phyloP scores from a whole-genome alignment of 768 basidiomycete species.

The Mycena amicta region DNA sequence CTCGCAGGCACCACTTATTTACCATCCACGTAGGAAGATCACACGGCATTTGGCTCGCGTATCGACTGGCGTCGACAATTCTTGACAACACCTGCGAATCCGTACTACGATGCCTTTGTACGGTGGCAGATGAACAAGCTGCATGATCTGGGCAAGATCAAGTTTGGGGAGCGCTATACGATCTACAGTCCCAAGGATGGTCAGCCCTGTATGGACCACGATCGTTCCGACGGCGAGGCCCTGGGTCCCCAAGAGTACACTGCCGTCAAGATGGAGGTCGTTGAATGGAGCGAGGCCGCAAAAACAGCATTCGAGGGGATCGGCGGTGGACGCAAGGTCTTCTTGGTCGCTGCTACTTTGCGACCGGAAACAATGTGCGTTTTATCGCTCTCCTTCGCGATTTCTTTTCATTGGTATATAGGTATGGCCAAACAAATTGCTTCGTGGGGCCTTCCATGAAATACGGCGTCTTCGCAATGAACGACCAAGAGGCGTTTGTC shows the following conservation, averaged over 20 bases:
- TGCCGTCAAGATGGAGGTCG: slow-evolving; percentile 90
- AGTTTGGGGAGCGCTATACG: slow-evolving; percentile 97
- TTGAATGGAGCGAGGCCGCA: slow-evolving; percentile 77
- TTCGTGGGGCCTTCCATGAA: slow-evolving; percentile 90
- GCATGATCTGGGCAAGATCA: slow-evolving; percentile 85
- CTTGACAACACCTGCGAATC: slow-evolving; percentile 93
- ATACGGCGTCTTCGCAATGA: slow-evolving; percentile 90
- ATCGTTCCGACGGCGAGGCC: slow-evolving; percentile 92
- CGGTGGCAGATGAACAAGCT: slow-evolving; percentile 98
- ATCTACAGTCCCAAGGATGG: slow-evolving; percentile 99
- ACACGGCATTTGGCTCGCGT: slow-evolving; percentile 87
- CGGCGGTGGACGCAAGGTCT: slow-evolving; percentile 80
- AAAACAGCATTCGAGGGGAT: slow-evolving; percentile 64
- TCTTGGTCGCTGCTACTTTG: slow-evolving; percentile 92
- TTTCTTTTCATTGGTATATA: slow-evolving; percentile 30
- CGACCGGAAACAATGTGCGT: slow-evolving; percentile 94
- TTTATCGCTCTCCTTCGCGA: not conserved
- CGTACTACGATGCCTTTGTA: slow-evolving; percentile 96
- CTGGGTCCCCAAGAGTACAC: slow-evolving; percentile 96
- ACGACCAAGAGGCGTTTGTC: slow-evolving; percentile 85
- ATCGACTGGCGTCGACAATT: slow-evolving; percentile 97
- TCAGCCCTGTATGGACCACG: slow-evolving; percentile 99
- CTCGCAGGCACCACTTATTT: too few relatives aligned
- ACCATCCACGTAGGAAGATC: slow-evolving; percentile 65
- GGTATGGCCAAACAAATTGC: slow-evolving; percentile 98